Conservation (phyloP, 176 grass and related monocot genomes). For the Urochloa ruziziensis region DNA sequence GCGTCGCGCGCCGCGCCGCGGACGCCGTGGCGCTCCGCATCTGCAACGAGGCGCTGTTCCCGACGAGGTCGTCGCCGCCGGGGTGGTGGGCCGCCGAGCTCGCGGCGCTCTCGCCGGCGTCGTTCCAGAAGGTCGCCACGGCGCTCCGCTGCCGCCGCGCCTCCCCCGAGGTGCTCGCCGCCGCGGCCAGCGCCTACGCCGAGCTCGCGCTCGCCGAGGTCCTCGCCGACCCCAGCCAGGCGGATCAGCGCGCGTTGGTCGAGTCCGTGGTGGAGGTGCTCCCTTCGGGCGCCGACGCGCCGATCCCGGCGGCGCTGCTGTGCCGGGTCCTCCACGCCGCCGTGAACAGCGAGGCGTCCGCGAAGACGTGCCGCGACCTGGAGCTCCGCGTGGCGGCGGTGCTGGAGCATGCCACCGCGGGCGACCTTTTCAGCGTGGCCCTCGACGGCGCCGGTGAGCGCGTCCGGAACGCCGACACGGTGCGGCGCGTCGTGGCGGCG, state of each 20-base stretch:
- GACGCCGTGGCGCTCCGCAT: constrained; percentile 44
- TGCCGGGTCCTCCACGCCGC: constrained; percentile 66
- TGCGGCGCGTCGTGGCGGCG: background rate
- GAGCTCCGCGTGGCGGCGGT: constrained; percentile 58
- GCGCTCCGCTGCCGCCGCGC: constrained; percentile 49
- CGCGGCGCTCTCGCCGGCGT: constrained; percentile 29
- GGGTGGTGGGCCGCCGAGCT: constrained; percentile 73
- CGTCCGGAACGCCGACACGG: no score
- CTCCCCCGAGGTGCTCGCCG: constrained; percentile 37
- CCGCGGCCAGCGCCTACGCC: background rate
- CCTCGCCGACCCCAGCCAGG: background rate
- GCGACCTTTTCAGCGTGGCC: constrained; percentile 25
- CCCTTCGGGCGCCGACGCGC: constrained; percentile 35
- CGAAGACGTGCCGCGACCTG: constrained; percentile 52
- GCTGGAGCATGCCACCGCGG: constrained; percentile 55
- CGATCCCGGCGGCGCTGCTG: constrained; percentile 54
- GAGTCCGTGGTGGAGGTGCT: constrained; percentile 56
- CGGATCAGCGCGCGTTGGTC: constrained; percentile 12
- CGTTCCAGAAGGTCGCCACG: constrained; percentile 57
- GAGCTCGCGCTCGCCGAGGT: constrained; percentile 45
- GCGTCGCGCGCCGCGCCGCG: constrained; percentile 37
- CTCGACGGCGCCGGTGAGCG: no score
- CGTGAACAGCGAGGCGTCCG: constrained; percentile 16
- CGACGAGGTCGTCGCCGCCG: constrained; percentile 35
- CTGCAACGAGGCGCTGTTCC: constrained; percentile 66